Conservation (phyloP, 805 yeast genomes). For the Lipomyces kockii region DNA sequence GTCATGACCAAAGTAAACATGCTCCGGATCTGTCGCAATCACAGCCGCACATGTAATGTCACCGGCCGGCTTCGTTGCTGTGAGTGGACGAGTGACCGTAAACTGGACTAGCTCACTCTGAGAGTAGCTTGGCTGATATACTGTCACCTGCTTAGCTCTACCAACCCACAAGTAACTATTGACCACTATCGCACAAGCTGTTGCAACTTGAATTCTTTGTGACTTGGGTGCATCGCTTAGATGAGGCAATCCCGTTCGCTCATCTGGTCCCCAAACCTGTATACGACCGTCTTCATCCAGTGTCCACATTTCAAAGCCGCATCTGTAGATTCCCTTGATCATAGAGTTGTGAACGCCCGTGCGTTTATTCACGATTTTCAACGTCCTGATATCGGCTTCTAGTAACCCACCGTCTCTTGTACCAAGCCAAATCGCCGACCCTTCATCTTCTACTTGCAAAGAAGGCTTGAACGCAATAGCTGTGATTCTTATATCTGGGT, state of each 20-base stretch:
- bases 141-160: constrained; percentile 42
- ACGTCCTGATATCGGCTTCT: constrained; percentile 39
- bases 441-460: constrained; percentile 30
- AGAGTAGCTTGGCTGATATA: constrained; percentile 41
- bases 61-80: constrained; percentile 35
- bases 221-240: constrained; percentile 41
- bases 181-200: constrained; percentile 41
- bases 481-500: constrained; percentile 39
- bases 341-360: constrained; percentile 35
- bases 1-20: constrained; percentile 49
- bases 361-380: constrained; percentile 37
- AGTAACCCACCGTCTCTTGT: constrained; percentile 45
- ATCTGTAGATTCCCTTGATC: constrained; percentile 34
- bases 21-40: constrained; percentile 38
- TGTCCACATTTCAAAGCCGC: constrained; percentile 42
- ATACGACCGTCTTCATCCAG: constrained; percentile 48
- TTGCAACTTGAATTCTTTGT: constrained; percentile 39
- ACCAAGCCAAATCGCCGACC: constrained; percentile 43
- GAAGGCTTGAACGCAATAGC: constrained; percentile 40
- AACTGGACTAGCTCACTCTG: constrained; percentile 34
- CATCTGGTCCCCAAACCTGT: constrained; percentile 43
- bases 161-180: constrained; percentile 45
- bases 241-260: constrained; percentile 30
- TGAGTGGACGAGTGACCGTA: constrained; percentile 40
- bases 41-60: constrained; percentile 44